Conservation (phyloP, 2,329 filamentous ascomycete genomes). For the Penicillium rolfsii region DNA sequence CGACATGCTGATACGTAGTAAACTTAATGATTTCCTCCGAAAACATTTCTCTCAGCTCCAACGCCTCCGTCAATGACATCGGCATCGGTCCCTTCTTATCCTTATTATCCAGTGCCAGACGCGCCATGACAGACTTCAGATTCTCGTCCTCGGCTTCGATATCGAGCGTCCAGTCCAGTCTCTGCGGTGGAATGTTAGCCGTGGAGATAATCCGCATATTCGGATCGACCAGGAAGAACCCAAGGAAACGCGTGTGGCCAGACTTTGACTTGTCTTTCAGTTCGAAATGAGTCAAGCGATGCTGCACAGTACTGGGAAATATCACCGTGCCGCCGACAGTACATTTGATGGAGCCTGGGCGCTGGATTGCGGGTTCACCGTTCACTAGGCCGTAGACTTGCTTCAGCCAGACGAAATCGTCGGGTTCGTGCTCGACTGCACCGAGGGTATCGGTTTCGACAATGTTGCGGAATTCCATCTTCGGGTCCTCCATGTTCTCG, state of each 20-base stretch:
- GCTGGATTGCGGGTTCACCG: constrained; percentile 32
- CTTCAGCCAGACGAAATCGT: constrained; percentile 37
- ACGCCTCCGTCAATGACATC: constrained; percentile 45
- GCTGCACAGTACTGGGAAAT: constrained; percentile 51
- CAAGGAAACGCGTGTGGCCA: constrained; percentile 59
- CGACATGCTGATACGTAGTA: constrained; percentile 36
- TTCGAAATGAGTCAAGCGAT: constrained; percentile 55
- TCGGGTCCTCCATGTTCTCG: constrained; percentile 61
- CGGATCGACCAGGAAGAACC: constrained; percentile 64
- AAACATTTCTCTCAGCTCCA: constrained; percentile 36
- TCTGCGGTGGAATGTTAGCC: constrained; percentile 58
- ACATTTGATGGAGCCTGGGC: constrained; percentile 27
- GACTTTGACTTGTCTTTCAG: constrained; percentile 55
- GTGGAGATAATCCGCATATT: constrained; percentile 57
- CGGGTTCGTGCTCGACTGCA: constrained; percentile 36
- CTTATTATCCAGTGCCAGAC: constrained; percentile 28
- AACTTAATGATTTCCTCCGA: constrained; percentile 30
- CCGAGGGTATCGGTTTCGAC: constrained; percentile 36
- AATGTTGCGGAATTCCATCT: constrained; percentile 56
- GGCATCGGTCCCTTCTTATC: constrained; percentile 32
- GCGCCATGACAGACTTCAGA: constrained; percentile 18
- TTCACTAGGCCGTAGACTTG: constrained; percentile 35
- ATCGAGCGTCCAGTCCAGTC: constrained; percentile 47
- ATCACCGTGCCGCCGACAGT: constrained; percentile 28
- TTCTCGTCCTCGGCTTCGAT: constrained; percentile 35